Percentiles rank a stretch among this genome's conserved stretches.
phyloP scores from a whole-genome alignment of 306 rosid genomes.

The Mimosa pudica region DNA sequence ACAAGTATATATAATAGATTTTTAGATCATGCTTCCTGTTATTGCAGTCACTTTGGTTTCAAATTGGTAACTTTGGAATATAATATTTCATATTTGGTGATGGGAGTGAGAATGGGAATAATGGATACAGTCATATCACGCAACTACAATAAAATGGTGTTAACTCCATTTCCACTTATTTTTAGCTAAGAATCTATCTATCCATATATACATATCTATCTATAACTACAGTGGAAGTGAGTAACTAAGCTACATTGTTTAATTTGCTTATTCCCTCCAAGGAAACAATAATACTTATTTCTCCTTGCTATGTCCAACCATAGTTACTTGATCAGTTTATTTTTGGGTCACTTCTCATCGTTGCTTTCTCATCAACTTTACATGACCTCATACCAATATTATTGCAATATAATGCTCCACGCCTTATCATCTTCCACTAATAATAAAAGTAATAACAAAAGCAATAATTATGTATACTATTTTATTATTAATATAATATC shows the following conservation, averaged over 20 bases:
- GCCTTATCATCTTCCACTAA: neutral
- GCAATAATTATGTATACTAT: no score
- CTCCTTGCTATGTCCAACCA: neutral
- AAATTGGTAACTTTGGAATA: neutral
- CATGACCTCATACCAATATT: neutral
- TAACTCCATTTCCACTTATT: neutral
- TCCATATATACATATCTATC: neutral
- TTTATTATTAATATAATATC: neutral
- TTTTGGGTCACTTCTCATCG: neutral
- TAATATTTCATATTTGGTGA: slow-evolving; percentile 31
- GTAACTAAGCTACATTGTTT: neutral
- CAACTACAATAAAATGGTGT: neutral
- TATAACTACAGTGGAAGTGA: neutral
- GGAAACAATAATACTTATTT: neutral
- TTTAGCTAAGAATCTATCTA: neutral
- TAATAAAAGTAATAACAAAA: neutral
- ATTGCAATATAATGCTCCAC: neutral
- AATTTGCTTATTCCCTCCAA: neutral
- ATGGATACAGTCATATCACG: slow-evolving; percentile 1
- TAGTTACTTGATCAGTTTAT: neutral
- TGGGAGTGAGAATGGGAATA: neutral
- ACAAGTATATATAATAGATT: neutral
- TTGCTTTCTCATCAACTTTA: neutral
- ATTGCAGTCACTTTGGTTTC: slow-evolving; percentile 5
- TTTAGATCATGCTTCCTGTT: slow-evolving; percentile 6